Percentiles rank a stretch among this genome's conserved stretches.
Conservation (phyloP, 768 basidiomycete species). For the Nidularia pulvinata region DNA sequence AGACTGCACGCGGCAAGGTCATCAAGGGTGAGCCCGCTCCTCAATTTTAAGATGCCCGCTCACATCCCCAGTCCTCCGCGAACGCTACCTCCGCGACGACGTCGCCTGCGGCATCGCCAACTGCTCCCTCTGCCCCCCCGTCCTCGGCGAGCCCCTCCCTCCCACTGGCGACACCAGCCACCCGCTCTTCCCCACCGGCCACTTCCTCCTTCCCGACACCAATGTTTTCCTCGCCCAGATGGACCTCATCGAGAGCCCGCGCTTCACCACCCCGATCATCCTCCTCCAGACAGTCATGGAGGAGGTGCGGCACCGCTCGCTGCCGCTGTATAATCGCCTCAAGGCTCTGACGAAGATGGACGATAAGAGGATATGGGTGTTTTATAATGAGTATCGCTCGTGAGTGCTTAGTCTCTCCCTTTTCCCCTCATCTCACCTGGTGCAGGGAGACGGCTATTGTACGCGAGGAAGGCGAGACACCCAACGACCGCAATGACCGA, state of each 20-base stretch:
- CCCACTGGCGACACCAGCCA: slow-evolving; percentile 57
- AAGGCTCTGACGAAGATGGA: slow-evolving; percentile 84
- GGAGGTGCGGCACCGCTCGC: slow-evolving; percentile 92
- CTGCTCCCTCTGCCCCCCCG: slow-evolving; percentile 61
- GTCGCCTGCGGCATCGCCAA: slow-evolving; percentile 81
- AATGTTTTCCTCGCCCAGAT: slow-evolving; percentile 97
- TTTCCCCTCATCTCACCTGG: neutral
- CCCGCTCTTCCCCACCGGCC: slow-evolving; percentile 57
- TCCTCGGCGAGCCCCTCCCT: slow-evolving; percentile 50
- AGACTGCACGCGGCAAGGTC: slow-evolving; percentile 92
- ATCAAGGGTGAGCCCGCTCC: slow-evolving; percentile 68
- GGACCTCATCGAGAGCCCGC: slow-evolving; percentile 85
- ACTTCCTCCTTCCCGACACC: slow-evolving; percentile 91
- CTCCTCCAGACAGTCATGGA: slow-evolving; percentile 95
- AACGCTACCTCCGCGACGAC: slow-evolving; percentile 92
- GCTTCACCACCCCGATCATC: slow-evolving; percentile 80
- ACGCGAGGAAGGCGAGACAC: slow-evolving; percentile 75
- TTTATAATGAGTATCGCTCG: slow-evolving; percentile 88
- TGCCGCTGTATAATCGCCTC: slow-evolving; percentile 92
- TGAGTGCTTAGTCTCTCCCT: slow-evolving; percentile 32
- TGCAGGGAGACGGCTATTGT: slow-evolving; percentile 79
- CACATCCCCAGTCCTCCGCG: slow-evolving; percentile 69
- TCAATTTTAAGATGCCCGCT: neutral
- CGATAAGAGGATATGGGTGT: slow-evolving; percentile 82
- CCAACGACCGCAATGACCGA: slow-evolving; percentile 96